Evolutionary conservation across 2,329 filamentous ascomycete genomes (phyloP), one percentile per base, ranked within the genome.

Genomic region (Akanthomyces muscarius): DNA sequence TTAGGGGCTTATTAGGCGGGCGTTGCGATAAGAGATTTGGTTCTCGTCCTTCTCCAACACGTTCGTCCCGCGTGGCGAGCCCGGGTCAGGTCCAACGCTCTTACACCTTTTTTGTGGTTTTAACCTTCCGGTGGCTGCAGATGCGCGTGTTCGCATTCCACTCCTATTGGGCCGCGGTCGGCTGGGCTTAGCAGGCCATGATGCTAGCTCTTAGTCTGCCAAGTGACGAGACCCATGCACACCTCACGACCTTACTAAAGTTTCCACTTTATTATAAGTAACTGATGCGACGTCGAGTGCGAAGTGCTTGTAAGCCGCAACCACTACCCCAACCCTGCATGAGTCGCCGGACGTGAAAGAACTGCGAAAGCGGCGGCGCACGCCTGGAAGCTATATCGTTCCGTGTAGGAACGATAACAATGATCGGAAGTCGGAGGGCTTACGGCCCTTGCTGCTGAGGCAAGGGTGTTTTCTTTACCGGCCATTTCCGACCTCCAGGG

Each of bases 171-270:
- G 16, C 50, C 18, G 13, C 6, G 5, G 44, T 7, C 45, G n/a
- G 11, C 44, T 13, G 13, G 51, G 60, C 60, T 62, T 50, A 56
- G 50, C 50, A 56, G 33, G 11, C 33, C 36, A 56, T 56, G 44
- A 62, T 62, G 25, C 52, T 55, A 48, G 60, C n/a, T 62, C 51
- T 62, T 62, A 62, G 60, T 62, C 52, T 51, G 60, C 60, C 60
- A 62, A 62, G 60, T 13, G 38, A 47, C 30, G 21, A 44, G 33
- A 23, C 51, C 50, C 52, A 56, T 56, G 42, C 16, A 13, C 52
- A 56, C 56, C 42, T 62, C 60, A 62, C 44, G 33, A 51, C 44
- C 51, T 62, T 62, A 62, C 60, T 62, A 62, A 62, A 51, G 52
- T 51, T 42, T 56, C 60, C 60, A 56, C 60, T 62, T 62, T 62